Percentiles rank a stretch among this genome's conserved stretches.
Conservation (phyloP, 108 stramenopile species). For the Chaetoceros tenuissimus region DNA sequence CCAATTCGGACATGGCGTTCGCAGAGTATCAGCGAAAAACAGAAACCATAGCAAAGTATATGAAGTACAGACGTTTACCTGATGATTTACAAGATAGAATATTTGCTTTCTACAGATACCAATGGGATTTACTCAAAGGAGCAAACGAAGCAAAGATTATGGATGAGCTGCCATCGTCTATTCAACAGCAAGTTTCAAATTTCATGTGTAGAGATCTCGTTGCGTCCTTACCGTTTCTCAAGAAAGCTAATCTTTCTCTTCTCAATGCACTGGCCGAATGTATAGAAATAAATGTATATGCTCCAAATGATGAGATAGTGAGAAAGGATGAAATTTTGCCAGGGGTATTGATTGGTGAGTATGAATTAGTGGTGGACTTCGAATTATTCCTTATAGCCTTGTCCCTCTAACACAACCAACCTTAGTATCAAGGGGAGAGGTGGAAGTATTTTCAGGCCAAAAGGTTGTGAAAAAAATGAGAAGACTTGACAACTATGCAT, state of each 20-base stretch:
- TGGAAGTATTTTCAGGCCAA: slow-evolving; percentile 20
- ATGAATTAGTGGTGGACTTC: background rate
- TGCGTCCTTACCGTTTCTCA: slow-evolving; percentile 21
- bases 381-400: background rate
- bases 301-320: slow-evolving; percentile 34
- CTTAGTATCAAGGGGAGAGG: slow-evolving; percentile 19
- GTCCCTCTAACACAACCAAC: background rate
- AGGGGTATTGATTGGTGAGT: slow-evolving; percentile 14
- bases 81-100: slow-evolving; percentile 14
- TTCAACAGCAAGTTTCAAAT: slow-evolving; percentile 33
- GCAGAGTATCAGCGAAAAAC: slow-evolving; percentile 23
- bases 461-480: slow-evolving; percentile 30
- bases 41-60: slow-evolving; percentile 30
- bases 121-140: slow-evolving; percentile 27
- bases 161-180: slow-evolving; percentile 20
- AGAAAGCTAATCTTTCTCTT: slow-evolving; percentile 30
- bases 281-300: slow-evolving; percentile 28
- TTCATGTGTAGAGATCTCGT: slow-evolving; percentile 30
- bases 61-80: slow-evolving; percentile 23
- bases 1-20: slow-evolving; percentile 21
- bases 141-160: slow-evolving; percentile 26
- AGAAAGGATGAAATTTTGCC: slow-evolving; percentile 14
- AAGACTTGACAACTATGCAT: slow-evolving; percentile 25
- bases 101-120: slow-evolving; percentile 22
- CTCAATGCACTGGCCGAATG: slow-evolving; percentile 33